Base-by-base conservation (phyloP, 352 stramenopile genomes). In the Peronosclerospora sorghi region DNA sequence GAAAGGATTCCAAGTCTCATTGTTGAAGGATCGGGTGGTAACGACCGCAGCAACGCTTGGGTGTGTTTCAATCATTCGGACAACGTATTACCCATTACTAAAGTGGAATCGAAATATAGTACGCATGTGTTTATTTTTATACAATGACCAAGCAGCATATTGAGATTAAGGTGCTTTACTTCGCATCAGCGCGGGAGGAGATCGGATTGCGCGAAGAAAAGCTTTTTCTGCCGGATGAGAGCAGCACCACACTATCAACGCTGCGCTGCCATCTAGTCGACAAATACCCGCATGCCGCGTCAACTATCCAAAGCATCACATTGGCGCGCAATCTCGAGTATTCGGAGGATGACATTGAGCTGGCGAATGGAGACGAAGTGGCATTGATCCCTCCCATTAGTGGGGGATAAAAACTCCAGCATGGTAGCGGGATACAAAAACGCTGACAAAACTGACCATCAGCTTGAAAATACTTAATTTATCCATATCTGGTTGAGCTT, bases 371-470 rank as follows among this genome's bases (percentile, higher is more conserved):
- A 47, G 78, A 90, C 60, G 78, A 90, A 51, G 75, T 90, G 27
- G 78, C 78, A 32, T 63, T 87, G 18, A 90, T 87, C 29, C 78
- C 78, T 35, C 78, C 78, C n/a, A 87, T 90, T 54, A 87, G 74
- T 37, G 53, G 48, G 5, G 56, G 48, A 8, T 59, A 42, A 51
- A 19, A 20, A 15, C 20, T 6, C 10, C 19, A 17, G 5, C 28
- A 23, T 37, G 28, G n/a, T 28, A n/a, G 13, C 35, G 21, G 8
- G 4, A 24, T 0, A 35, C 2, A 44, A n/a, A 35, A 10, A 28
- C 5, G 21, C 23, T 28, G 0, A 7, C 12, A 42, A 17, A 41
- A 40, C 14, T 23, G 5, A 23, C 18, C 41, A 34, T 13, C 13
- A 23, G 15, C 14, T 20, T 36, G 19, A 24, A 44, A 48, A 49